Conservation (phyloP, 768 basidiomycete species). For the Wakefieldia striispora region DNA sequence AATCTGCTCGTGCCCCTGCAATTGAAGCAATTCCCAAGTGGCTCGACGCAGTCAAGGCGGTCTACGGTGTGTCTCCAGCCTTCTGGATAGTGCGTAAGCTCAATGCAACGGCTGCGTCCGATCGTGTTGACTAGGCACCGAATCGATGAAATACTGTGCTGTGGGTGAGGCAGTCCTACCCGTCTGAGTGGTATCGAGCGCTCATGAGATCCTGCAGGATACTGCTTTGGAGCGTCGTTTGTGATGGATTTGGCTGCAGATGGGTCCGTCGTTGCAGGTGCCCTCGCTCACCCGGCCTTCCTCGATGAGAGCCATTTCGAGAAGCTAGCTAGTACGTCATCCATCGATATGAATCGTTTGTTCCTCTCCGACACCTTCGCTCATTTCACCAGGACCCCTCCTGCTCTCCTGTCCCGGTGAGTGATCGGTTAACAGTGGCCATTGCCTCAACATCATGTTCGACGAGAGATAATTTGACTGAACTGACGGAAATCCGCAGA, state of each 20-base stretch:
- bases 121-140: conserved; percentile 15
- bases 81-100: no score
- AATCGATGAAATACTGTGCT: conserved; percentile 40
- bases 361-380: background rate
- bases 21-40: conserved; percentile 43
- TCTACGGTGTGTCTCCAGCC: conserved; percentile 36
- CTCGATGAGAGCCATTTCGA: conserved; percentile 53
- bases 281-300: conserved; percentile 52
- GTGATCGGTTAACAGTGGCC: background rate
- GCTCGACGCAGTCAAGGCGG: conserved; percentile 47
- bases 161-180: conserved; percentile 34
- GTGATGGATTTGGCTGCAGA: conserved; percentile 44
- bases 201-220: conserved; percentile 34
- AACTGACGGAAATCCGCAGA: conserved; percentile 31
- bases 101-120: no score
- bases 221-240: conserved; percentile 56
- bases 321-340: conserved; percentile 41
- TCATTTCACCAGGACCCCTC: conserved; percentile 14
- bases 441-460: background rate
- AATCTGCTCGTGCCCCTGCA: conserved; percentile 32
- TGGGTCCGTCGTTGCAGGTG: conserved; percentile 45
- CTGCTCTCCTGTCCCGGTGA: conserved; percentile 25
- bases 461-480: background rate
- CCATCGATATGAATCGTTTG: background rate
- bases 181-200: no score